Evolutionary conservation across 2,329 filamentous ascomycete genomes (phyloP), one percentile per base, ranked within the genome.

Genomic region (Trichoderma aggressivum): DNA sequence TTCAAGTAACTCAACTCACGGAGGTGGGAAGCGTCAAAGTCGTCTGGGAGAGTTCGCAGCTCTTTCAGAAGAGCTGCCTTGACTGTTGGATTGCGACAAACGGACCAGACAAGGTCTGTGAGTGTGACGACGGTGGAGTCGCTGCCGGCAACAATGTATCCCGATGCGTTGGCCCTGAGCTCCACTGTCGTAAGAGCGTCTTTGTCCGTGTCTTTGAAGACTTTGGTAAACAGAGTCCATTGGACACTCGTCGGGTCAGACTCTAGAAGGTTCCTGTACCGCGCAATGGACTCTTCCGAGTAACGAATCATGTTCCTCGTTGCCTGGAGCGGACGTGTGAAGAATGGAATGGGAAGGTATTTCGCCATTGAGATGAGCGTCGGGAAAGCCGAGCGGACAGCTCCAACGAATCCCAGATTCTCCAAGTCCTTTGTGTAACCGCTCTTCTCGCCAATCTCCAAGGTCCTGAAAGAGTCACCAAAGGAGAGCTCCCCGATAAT

Each of bases 401-500:
- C 24, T 34, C 78, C 72, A 74, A 87, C 86, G 78, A 84, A 76
- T 18, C 85, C 85, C 5, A 76, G 75, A 69, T 89, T 86, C 5
- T 58, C 55, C n/a, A 68, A 8, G n/a, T 60, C 55, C 28, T 68
- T 60, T 10, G 36, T 68, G 7, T 68, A 60, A 2, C 16, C 26
- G 28, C 18, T 68, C 26, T 60, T 43, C 28, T 60, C n/a, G 5
- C 65, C 65, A n/a, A 50, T 50, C 21, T 68, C 53, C 32, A 90
- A 76, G 79, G 85, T 84, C 0, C 78, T 77, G 71, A 89, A 88
- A 0, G 85, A 85, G n/a, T 88, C 82, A 0, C 87, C 87, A 75
- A 89, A 89, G 1, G 79, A 83, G 7, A 89, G 76, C 64, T 88
- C 82, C 0, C 83, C 85, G 63, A 88, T 86, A 1, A 87, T 77